Evolutionary conservation across 1,284 basidiomycete genomes (phyloP).

Genomic region (Veloboletus limbatus): DNA sequence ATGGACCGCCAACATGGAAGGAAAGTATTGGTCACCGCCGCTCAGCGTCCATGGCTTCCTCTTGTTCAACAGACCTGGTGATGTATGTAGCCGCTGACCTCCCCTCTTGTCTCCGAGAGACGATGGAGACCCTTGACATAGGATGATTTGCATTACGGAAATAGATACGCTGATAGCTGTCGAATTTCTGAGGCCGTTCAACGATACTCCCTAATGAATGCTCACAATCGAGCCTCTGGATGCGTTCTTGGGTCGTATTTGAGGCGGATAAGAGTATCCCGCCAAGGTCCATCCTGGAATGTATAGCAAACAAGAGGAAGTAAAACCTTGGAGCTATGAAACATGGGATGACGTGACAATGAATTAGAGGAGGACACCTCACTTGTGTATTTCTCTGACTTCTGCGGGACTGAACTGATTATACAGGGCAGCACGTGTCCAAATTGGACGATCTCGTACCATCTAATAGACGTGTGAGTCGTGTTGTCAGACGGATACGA

Average conservation of each 20-base stretch:
- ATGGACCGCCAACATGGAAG: slow-evolving; percentile 1
- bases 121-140: slow-evolving; percentile 67
- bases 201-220: neutral
- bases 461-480: slow-evolving; percentile 39
- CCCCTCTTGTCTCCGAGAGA: slow-evolving; percentile 61
- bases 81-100: slow-evolving; percentile 36
- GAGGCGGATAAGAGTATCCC: slow-evolving; percentile 84
- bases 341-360: neutral
- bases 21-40: slow-evolving; percentile 34
- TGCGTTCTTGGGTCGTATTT: slow-evolving; percentile 87
- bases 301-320: slow-evolving; percentile 78
- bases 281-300: slow-evolving; percentile 92
- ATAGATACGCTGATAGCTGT: slow-evolving; percentile 80
- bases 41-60: slow-evolving; percentile 42
- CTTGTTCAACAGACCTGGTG: slow-evolving; percentile 38
- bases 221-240: slow-evolving; percentile 69
- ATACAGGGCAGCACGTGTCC: slow-evolving; percentile 82
- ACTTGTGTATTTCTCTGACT: slow-evolving; percentile 72
- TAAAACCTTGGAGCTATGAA: slow-evolving; percentile 64
- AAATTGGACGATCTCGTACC: slow-evolving; percentile 77
- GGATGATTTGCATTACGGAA: slow-evolving; percentile 81
- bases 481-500: neutral
- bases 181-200: slow-evolving; percentile 1
- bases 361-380: slow-evolving; percentile 16
- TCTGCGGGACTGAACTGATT: slow-evolving; percentile 78